Evolutionary conservation across 371 early-diverging fungal species (phyloP), one percentile per base, ranked within the genome.

Genomic region (Mortierella polycephala): DNA sequence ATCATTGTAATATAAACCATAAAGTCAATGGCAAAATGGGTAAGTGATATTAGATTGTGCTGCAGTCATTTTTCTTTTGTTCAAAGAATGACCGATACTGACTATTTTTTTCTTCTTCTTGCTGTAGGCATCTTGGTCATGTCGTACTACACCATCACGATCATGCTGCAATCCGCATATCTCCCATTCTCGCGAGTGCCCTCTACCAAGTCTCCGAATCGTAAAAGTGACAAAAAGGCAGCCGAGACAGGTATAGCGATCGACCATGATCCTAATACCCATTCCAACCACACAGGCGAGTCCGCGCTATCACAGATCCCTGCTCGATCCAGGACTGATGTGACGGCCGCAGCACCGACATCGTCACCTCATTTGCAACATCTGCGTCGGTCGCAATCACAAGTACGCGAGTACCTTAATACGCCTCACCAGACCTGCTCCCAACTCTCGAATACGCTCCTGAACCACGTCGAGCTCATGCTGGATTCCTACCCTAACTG

Each of bases 121-220:
- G n/a, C 18, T 41, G 18, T 68, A 77, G 77, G 68, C 23, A 21
- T 62, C 7, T 11, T 77, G 47, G 61, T 55, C 39, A 57, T 69
- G 66, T 41, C 37, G n/a, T 77, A 77, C 41, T 77, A 77, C 23
- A 77, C 77, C 6, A 77, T 77, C 30, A 77, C 72, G 16, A 64
- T 77, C 30, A 71, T 77, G 77, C 62, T 77, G 0, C 77, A 77
- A 64, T 71, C 77, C 1, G 67, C 77, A 0, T 77, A 67, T 21
- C 65, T 77, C 77, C 77, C 7, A 77, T 68, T 51, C 41, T 61
- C 53, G 18, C 65, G 30, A 4, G 30, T 30, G 30, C 4, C 64
- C 8, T 49, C 53, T 21, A n/a, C 46, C 16, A 50, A 39, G 18
- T 6, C 39, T 11, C 23, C 9, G 1, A n/a, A 56, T 44, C 41